These are phyloP conservation scores for Fusarium begoniae DNA, from an alignment of 2,329 filamentous ascomycete genomes.

Conservation along the genomic window DNA sequence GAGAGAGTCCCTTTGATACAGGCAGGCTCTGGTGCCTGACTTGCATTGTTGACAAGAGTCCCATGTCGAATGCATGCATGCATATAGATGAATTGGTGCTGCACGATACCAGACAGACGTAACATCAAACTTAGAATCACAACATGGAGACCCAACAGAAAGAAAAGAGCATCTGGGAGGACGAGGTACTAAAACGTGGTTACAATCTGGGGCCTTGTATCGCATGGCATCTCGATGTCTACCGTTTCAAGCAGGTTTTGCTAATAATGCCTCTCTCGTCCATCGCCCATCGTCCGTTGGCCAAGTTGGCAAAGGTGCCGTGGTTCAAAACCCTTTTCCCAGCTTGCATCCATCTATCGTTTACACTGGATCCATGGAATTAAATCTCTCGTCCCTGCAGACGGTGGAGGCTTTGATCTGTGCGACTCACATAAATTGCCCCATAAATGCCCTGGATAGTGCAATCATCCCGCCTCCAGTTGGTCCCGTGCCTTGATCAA, in stretches of 20 bases:
- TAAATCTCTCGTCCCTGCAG: conserved; percentile 36
- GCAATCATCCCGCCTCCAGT: conserved; percentile 28
- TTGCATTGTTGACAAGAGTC: conserved; percentile 24
- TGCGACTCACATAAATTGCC: conserved; percentile 29
- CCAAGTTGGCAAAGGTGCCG: conserved; percentile 26
- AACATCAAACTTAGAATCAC: conserved; percentile 18
- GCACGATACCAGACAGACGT: conserved; percentile 9
- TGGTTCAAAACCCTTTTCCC: conserved; percentile 10
- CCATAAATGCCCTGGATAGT: conserved; percentile 34
- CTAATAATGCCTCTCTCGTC: background rate
- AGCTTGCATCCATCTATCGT: background rate
- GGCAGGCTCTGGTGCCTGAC: conserved; percentile 18
- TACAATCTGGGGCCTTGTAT: background rate
- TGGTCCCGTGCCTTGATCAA: conserved; percentile 38
- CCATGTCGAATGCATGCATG: conserved; percentile 30
- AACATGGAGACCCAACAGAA: conserved; percentile 14
- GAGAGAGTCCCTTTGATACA: conserved; percentile 11
- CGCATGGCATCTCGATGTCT: conserved; percentile 18
- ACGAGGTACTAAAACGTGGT: conserved; percentile 16
- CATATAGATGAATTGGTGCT: conserved; percentile 25
- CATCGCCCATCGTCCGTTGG: conserved; percentile 7
- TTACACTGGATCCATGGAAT: conserved; percentile 22
- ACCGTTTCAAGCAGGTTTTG: conserved; percentile 31
- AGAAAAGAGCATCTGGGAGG: background rate
- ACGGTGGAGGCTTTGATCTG: conserved; percentile 18